Base-by-base conservation (phyloP, 306 rosid genomes). In the Castanea crenata region DNA sequence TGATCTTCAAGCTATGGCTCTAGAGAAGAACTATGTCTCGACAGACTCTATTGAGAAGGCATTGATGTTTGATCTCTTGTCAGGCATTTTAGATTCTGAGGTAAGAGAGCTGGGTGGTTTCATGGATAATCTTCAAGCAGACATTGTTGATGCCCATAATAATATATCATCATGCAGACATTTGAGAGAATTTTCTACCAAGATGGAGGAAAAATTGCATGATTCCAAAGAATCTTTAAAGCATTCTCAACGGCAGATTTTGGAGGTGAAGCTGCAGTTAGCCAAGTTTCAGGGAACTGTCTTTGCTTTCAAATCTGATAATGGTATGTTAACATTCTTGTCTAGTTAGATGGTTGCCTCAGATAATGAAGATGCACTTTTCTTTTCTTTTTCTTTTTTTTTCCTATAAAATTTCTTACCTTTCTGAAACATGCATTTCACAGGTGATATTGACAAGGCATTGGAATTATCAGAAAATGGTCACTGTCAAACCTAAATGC, bases 91-190 rank as follows among this genome's bases (percentile, higher is more conserved):
- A 74, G 92, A 89, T 81, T 89, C 92, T 16, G 99, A 93, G 92
- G 97, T 88, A 81, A 89, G 89, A 89, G 97, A 88, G 90, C 88
- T 96, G 87, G 93, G 87, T 86, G 71, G 75, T 84, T 89, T 88
- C 92, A 85, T 91, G 94, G 96, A 78, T 71, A 82, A 86, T 79
- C 87, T 93, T 78, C 89, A 82, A 76, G 89, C 79, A 78, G 97
- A 89, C 82, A 86, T 88, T 34, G 78, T 90, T 81, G 87, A 87
- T 77, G 94, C 93, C 76, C 94, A 82, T 85, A 86, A 55, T 65
- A 87, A 79, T 80, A 85, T 89, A 78, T 89, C 88, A 84, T 89
- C 97, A 35, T 91, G 93, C 89, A 86, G 83, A 87, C 92, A 93
- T 86, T 82, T 87, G 84, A 83, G 87, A 68, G 97, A 85, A 78